These are phyloP conservation scores for Paramecium pentaurelia DNA, from an alignment of 73 alveolate genomes.

Conservation along the genomic window DNA sequence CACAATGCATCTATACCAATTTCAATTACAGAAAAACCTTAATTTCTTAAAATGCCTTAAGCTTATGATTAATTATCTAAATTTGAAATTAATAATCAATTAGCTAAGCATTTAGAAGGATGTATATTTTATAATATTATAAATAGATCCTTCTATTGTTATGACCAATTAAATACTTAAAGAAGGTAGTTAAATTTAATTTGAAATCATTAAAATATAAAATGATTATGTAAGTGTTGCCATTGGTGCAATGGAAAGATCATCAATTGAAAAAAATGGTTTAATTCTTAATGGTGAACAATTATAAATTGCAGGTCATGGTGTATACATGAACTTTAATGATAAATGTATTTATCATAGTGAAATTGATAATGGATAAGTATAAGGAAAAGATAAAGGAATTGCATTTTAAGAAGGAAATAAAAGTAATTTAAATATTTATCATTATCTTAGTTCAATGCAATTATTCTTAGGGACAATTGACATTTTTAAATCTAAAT, in stretches of 20 bases:
- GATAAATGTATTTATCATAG: constrained; percentile 36
- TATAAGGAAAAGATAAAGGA: constrained; percentile 17
- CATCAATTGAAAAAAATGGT: background rate
- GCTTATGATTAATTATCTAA: background rate
- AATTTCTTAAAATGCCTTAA: background rate
- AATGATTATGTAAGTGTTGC: constrained; percentile 12
- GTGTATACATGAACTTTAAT: constrained; percentile 22
- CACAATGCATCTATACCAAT: background rate
- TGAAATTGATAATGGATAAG: background rate
- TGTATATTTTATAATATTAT: background rate
- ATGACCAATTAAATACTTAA: constrained; percentile 9
- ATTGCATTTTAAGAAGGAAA: background rate
- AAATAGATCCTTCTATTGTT: background rate
- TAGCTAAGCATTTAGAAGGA: constrained; percentile 21
- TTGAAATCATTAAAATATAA: background rate
- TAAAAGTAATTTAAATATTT: background rate
- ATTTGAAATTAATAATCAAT: background rate
- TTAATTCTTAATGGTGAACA: background rate
- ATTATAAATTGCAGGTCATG: background rate
- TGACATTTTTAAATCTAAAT: background rate
- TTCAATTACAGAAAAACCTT: background rate
- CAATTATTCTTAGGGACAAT: background rate
- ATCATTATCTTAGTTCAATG: background rate
- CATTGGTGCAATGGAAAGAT: background rate
- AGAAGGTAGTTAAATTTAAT: background rate